Conservation (phyloP, 106 monocot genomes). For the Phalaenopsis aphrodite region DNA sequence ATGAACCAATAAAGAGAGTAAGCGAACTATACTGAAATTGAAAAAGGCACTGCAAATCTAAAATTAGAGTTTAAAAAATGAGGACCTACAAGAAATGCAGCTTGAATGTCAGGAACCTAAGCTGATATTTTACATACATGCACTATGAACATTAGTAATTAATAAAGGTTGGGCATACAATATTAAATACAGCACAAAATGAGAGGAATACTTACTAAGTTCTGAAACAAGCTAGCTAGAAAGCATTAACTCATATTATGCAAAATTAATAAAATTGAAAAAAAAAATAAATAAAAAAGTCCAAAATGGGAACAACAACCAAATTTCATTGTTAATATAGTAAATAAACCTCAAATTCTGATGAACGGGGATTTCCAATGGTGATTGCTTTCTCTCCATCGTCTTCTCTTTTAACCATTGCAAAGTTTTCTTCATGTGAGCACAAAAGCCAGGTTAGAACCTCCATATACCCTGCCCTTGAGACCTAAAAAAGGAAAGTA, state of each 20-base stretch:
- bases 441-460: constrained; percentile 89
- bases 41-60: neutral
- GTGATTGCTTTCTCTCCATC: constrained; percentile 69
- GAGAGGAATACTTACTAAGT: neutral
- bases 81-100: neutral
- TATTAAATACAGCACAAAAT: neutral
- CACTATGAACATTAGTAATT: neutral
- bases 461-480: constrained; percentile 89
- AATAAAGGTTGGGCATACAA: neutral
- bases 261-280: constrained; percentile 1
- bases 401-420: constrained; percentile 60
- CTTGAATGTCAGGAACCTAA: neutral
- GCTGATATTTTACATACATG: neutral
- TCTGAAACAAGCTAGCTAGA: neutral
- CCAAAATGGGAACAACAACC: neutral
- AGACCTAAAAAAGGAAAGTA: constrained; percentile 38
- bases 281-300: neutral
- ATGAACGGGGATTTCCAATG: constrained; percentile 82
- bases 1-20: neutral
- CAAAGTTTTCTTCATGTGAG: constrained; percentile 86
- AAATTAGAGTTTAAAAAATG: neutral
- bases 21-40: neutral
- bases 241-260: neutral
- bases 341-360: constrained; percentile 74
- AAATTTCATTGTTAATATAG: neutral